Base-by-base conservation (phyloP, 805 yeast species). In the Candida xyloterini region DNA sequence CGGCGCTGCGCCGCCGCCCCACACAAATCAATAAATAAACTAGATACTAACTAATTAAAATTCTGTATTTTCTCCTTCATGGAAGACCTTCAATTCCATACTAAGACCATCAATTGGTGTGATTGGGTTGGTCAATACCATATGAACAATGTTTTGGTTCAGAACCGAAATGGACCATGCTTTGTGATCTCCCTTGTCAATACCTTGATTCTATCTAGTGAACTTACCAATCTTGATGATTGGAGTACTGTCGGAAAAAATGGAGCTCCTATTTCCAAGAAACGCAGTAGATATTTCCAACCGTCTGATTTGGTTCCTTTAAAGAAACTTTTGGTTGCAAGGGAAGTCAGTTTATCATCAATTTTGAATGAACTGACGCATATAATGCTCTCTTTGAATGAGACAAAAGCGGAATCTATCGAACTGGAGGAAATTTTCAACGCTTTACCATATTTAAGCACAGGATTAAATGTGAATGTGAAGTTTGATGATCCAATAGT, bases 131-230 rank as follows among this genome's bases (percentile, higher is more conserved):
- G 51, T 1, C 45, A 51, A 7, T 53, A 42, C 37, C 62, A 60
- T 35, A 53, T 66, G 47, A 71, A 81, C 42, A 78, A 78, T 29
- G 76, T 89, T 24, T 63, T 90, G 3, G 61, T 87, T 15, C 96
- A 89, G 64, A 85, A 86, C 46, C 68, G 65, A 33, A 87, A 88
- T 54, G 96, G 96, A 0, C 95, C 96, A 0, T 89, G 96, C 56
- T 95, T 95, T 2, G 60, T 90, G 27, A 72, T 90, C 10, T 90
- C 96, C 0, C 63, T 90, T 28, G 71, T 78, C 34, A 90, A 90
- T 56, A 74, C 87, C 0, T 57, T 90, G 11, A 57, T 87, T 6
- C 59, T 89, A 14, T 64, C 78, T 3, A 51, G 59, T 33, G 78
- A 73, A 41, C 40, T 55, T 15, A 37, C 40, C 6, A 44, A 40